phyloP scores from a whole-genome alignment of 495 filamentous ascomycete genomes.

The Aspergillus sparsus region DNA sequence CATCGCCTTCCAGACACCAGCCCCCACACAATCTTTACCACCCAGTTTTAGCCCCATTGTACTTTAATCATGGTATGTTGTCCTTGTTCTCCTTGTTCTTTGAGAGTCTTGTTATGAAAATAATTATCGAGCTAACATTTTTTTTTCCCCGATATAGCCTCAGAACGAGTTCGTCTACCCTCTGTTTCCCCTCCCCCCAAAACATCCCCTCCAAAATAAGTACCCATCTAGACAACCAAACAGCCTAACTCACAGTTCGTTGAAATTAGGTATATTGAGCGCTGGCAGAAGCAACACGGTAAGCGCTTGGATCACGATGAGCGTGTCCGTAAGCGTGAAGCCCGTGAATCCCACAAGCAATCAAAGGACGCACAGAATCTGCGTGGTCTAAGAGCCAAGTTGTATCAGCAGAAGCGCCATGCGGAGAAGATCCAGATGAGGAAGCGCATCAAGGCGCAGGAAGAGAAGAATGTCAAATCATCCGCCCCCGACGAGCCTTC shows the following conservation, averaged over 20 bases:
- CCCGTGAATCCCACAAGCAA: conserved; percentile 82
- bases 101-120: neutral
- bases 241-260: conserved; percentile 15
- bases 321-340: conserved; percentile 79
- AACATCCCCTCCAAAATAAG: conserved; percentile 4
- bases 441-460: conserved; percentile 90
- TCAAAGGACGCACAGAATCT: conserved; percentile 90
- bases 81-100: neutral
- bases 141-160: conserved; percentile 48
- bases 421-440: conserved; percentile 99
- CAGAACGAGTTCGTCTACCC: conserved; percentile 68
- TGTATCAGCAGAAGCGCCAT: conserved; percentile 91
- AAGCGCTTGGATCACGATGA: conserved; percentile 89
- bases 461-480: conserved; percentile 95
- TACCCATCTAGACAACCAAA: neutral
- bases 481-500: conserved; percentile 72
- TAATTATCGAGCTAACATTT: conserved; percentile 9
- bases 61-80: conserved; percentile 42
- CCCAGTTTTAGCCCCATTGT: conserved; percentile 3
- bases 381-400: conserved; percentile 86
- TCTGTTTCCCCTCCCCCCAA: conserved; percentile 21
- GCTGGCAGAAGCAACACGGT: conserved; percentile 79
- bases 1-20: conserved; percentile 20
- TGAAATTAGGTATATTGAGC: conserved; percentile 73
- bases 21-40: conserved; percentile 14